Base-by-base conservation (phyloP, 805 yeast species). In the Candida argentea region DNA sequence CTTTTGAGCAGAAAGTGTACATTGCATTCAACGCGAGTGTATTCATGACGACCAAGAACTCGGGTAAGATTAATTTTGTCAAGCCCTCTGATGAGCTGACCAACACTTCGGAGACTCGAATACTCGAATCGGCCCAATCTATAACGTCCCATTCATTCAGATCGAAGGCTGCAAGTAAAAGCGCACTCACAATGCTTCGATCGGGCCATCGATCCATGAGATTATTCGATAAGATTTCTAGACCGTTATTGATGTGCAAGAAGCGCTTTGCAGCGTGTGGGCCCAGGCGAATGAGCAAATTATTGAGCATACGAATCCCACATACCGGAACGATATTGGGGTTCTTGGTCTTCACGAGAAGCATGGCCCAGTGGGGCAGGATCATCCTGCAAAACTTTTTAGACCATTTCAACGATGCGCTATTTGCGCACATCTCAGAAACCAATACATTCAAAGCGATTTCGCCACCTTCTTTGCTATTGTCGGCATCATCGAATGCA, bases 311-410 rank as follows among this genome's bases (percentile, higher is more conserved):
- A n/a, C 55, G 12, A 35, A 70, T 37, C 0, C 67, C 65, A 34
- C 60, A 41, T 16, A 46, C 43, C 3, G 55, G 56, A 3, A 67
- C 65, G 26, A 53, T 44, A 17, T 58, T 36, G 29, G 61, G 34
- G 20, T 39, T 28, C n/a, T 30, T 60, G 29, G 38, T 48, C 16
- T 69, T 52, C 8, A 80, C 44, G 9, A 80, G 45, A 7, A 81
- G 52, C 6, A 81, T 42, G 3, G 70, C 55, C 80, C 87, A 76
- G 42, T 77, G 79, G 5, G 76, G 61, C 1, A 83, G 69, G 2
- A 82, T 59, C 0, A 77, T 58, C 25, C 74, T 65, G 2, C 62
- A 67, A 40, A 51, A 64, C 40, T 50, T 66, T 45, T 50, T 68
- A 46, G 57, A 52, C 25, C 46, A 52, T 32, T 57, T 61, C 5